A percentile compares a stretch with the other conserved stretches of the same genome.
phyloP scores from a whole-genome alignment of 768 basidiomycete species.

The Rhodotorula babjevae region DNA sequence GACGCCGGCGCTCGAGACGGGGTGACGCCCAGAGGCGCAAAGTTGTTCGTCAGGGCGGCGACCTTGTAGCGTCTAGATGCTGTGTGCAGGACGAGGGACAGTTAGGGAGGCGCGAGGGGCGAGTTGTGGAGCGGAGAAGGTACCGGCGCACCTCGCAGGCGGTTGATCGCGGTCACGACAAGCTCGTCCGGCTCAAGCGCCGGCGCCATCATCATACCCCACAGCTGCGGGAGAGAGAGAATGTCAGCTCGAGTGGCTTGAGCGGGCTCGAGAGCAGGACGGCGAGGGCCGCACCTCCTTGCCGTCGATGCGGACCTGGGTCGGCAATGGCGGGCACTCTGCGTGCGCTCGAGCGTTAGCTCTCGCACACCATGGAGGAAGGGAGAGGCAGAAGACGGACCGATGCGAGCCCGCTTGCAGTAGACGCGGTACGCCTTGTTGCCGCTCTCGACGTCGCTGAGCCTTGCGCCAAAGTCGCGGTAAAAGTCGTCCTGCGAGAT shows the following conservation, averaged over 20 bases:
- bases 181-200: slow-evolving; percentile 16
- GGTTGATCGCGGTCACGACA: slow-evolving; percentile 27
- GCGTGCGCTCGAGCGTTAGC: not conserved
- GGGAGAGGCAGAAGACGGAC: not conserved
- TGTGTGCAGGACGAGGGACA: not conserved
- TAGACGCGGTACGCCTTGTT: slow-evolving; percentile 23
- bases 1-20: slow-evolving; percentile 1
- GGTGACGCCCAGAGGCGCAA: not conserved
- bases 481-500: slow-evolving; percentile 28
- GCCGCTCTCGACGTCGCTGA: slow-evolving; percentile 11
- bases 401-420: slow-evolving; percentile 8
- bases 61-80: slow-evolving; percentile 26
- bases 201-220: slow-evolving; percentile 30
- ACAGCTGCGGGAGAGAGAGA: not conserved
- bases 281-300: slow-evolving; percentile 15
- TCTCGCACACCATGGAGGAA: no score
- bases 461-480: slow-evolving; percentile 14
- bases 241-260: not conserved
- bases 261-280: not conserved
- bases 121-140: no score
- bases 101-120: not conserved
- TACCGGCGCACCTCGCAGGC: slow-evolving; percentile 14
- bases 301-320: slow-evolving; percentile 24
- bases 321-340: slow-evolving; percentile 25
- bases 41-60: slow-evolving; percentile 37